phyloP scores from a whole-genome alignment of 805 yeast species.

The Candida odintsovae region DNA sequence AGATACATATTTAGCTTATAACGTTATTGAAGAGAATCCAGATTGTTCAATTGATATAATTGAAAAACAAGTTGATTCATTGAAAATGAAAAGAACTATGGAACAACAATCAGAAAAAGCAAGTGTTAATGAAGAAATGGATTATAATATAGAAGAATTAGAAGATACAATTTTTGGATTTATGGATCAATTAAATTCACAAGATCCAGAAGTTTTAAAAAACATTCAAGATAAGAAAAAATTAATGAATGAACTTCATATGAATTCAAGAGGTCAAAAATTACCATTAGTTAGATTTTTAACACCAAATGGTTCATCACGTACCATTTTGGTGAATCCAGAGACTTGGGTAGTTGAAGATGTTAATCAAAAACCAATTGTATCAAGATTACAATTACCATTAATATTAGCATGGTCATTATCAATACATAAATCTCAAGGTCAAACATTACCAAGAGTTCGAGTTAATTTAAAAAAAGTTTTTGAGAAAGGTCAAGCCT shows the following conservation, averaged over 20 bases:
- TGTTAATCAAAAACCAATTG: slow-evolving; percentile 60
- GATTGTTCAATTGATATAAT: slow-evolving; percentile 3
- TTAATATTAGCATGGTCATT: slow-evolving; percentile 93
- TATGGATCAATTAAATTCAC: slow-evolving; percentile 24
- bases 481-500: slow-evolving; percentile 93
- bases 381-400: slow-evolving; percentile 76
- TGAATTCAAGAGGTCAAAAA: slow-evolving; percentile 39
- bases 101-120: slow-evolving; percentile 14
- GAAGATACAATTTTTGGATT: slow-evolving; percentile 48
- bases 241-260: slow-evolving; percentile 36
- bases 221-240: slow-evolving; percentile 43
- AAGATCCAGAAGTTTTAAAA: slow-evolving; percentile 21
- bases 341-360: slow-evolving; percentile 82
- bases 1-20: slow-evolving; percentile 39
- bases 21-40: slow-evolving; percentile 18
- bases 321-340: slow-evolving; percentile 75
- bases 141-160: too few relatives aligned
- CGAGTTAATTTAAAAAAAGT: slow-evolving; percentile 69
- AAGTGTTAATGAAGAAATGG: slow-evolving; percentile 8
- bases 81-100: not conserved
- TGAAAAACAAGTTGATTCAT: slow-evolving; percentile 14
- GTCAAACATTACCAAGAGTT: slow-evolving; percentile 76
- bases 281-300: slow-evolving; percentile 78
- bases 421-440: slow-evolving; percentile 94
- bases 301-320: slow-evolving; percentile 60